Evolutionary conservation across 2,329 filamentous ascomycete genomes (phyloP).

Genomic region (Fusarium hostae): DNA sequence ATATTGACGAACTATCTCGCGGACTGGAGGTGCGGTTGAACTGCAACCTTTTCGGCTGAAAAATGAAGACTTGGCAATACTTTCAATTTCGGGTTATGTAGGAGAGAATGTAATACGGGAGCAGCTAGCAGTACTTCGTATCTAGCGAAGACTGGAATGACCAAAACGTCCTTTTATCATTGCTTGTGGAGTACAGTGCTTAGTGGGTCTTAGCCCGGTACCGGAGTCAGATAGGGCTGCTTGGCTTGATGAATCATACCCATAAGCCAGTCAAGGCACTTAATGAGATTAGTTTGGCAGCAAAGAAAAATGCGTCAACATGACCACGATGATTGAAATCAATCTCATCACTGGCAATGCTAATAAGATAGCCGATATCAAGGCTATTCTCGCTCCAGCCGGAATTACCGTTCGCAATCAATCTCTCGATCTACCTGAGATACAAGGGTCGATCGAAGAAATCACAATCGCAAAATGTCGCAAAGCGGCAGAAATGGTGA

Average conservation of each 20-base stretch:
- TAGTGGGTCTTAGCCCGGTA: neutral
- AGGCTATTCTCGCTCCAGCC: neutral
- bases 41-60: too few species aligned
- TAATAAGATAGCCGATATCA: neutral
- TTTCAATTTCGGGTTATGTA: too few species aligned
- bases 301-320: neutral
- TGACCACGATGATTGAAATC: neutral
- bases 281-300: accelerated
- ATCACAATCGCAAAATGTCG: neutral
- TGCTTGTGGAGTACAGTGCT: neutral
- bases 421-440: neutral
- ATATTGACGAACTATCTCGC: too few species aligned
- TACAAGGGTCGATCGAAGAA: neutral
- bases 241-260: neutral
- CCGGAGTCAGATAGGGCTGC: neutral
- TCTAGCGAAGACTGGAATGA: too few species aligned
- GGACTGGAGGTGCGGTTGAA: too few species aligned
- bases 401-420: neutral
- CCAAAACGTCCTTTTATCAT: neutral
- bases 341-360: neutral
- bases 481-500: neutral
- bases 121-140: too few species aligned
- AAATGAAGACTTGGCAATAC: too few species aligned
- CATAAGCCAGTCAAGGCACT: accelerated
- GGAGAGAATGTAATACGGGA: too few species aligned